Evolutionary conservation across 1,284 basidiomycete species (phyloP), one percentile per base, ranked within the genome.

Genomic region (Coniophora puteana): DNA sequence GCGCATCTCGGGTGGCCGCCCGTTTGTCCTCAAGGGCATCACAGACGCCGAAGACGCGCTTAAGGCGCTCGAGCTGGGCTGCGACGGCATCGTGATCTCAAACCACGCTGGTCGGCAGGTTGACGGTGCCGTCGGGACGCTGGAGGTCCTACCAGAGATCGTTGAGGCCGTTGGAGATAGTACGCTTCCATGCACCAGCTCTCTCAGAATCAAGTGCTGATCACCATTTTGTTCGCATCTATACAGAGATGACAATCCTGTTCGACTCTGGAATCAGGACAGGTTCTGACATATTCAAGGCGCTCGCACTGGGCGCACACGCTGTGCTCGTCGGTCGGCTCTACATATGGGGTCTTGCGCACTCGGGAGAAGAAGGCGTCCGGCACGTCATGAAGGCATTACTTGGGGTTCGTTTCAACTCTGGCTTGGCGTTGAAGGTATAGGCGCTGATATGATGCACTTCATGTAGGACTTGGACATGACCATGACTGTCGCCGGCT

Each of bases 281-380:
- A 65, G 89, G 96, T 27, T 93, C 93, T 1, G 93, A 98, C 68
- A 90, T 96, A 57, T 93, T 94, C 59, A 98, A 98, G 70, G 93
- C 93, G 3, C 72, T 97, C 33, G 73, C 91, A 8, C 80, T 98
- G 29, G 93, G 93, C 47, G 93, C 93, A 3, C 80, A 73, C 44
- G 68, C 63, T 11, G 71, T 72, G 36, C 58, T 62, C 51, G 63
- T 75, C 33, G 72, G 72, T 11, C 58, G 72, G 25, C 52, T 74
- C 36, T 74, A 66, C 50, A 66, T 74, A 10, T 76, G 70, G 72
- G 72, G 72, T 20, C 71, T 76, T 68, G 55, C 70, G 13, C 67
- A 72, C 53, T 69, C 70, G 50, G 70, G 69, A 18, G 68, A 69
- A 48, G 54, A 58, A 10, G 72, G 73, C 1, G 72, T 70, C 48